phyloP scores from a whole-genome alignment of 495 filamentous ascomycete species.

The Clavariopsis aquatica region DNA sequence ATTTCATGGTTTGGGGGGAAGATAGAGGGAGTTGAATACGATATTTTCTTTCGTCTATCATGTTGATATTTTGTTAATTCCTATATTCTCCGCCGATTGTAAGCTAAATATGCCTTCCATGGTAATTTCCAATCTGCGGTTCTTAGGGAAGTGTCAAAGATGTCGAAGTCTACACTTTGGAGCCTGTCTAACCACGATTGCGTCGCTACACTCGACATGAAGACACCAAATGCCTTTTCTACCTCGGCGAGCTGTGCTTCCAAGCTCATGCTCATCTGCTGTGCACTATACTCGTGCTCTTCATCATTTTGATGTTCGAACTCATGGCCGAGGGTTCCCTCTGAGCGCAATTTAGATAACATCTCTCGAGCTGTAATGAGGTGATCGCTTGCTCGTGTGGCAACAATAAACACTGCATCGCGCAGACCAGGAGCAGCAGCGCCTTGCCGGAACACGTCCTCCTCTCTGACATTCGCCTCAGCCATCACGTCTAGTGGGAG shows the following conservation, averaged over 20 bases:
- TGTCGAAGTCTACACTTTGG: conserved; percentile 79
- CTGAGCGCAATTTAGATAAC: conserved; percentile 73
- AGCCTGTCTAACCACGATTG: conserved; percentile 75
- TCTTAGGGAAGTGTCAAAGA: conserved; percentile 66
- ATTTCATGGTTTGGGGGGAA: too few relatives aligned
- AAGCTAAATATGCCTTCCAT: conserved; percentile 78
- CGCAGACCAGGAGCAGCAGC: conserved; percentile 72
- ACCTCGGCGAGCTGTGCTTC: conserved; percentile 41
- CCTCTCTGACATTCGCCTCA: conserved; percentile 72
- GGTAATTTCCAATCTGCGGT: conserved; percentile 82
- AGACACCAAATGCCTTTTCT: conserved; percentile 62
- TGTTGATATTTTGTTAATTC: not conserved
- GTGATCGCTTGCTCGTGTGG: conserved; percentile 91
- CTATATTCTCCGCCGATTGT: conserved; percentile 52
- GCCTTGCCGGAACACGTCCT: conserved; percentile 82
- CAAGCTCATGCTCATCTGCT: conserved; percentile 33
- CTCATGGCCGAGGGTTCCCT: conserved; percentile 73
- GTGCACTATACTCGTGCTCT: conserved; percentile 62
- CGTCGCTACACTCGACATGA: conserved; percentile 78
- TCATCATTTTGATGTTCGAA: conserved; percentile 83
- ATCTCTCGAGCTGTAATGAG: conserved; percentile 91
- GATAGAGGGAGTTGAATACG: not conserved
- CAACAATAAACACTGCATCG: conserved; percentile 89
- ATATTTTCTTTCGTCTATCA: not conserved
- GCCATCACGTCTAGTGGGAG: conserved; percentile 91